A percentile compares a stretch with the other conserved stretches of the same genome.
phyloP scores from a whole-genome alignment of 1,139 yeast genomes.

The Suhomyces maxii region DNA sequence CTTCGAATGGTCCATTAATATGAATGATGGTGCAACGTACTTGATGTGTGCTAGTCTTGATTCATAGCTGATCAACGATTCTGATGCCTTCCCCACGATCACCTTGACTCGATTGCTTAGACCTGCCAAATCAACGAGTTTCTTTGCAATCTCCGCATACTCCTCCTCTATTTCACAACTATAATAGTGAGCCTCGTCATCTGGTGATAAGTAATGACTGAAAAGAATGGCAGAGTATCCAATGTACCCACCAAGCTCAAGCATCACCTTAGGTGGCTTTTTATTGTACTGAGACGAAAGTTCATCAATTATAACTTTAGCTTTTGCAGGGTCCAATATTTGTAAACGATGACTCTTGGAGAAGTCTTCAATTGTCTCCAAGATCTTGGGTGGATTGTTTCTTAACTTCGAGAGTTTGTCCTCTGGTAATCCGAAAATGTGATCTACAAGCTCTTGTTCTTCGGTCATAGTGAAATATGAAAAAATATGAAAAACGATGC shows the following conservation, averaged over 20 bases:
- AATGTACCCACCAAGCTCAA: slow-evolving; percentile 46
- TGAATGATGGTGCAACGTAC: slow-evolving; percentile 28
- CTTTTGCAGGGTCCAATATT: slow-evolving; percentile 39
- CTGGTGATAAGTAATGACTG: slow-evolving; percentile 25
- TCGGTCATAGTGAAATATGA: slow-evolving; percentile 11
- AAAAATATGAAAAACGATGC: too few species aligned
- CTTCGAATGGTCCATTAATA: slow-evolving; percentile 46
- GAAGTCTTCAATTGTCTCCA: slow-evolving; percentile 33
- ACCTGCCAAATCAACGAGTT: slow-evolving; percentile 39
- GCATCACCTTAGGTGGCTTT: slow-evolving; percentile 31
- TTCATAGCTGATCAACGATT: slow-evolving; percentile 28
- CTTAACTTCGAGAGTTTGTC: slow-evolving; percentile 19
- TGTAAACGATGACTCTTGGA: slow-evolving; percentile 17
- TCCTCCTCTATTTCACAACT: slow-evolving; percentile 37
- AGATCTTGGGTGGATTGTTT: slow-evolving; percentile 32
- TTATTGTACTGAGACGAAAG: slow-evolving; percentile 16
- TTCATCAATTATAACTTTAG: slow-evolving; percentile 27
- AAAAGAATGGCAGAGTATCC: slow-evolving; percentile 48
- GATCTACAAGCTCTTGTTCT: slow-evolving; percentile 24
- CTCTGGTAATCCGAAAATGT: slow-evolving; percentile 24
- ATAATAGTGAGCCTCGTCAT: slow-evolving; percentile 28
- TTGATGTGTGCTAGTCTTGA: slow-evolving; percentile 15
- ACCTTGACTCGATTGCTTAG: slow-evolving; percentile 31
- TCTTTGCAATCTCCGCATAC: slow-evolving; percentile 33
- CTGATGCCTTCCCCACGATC: slow-evolving; percentile 39